phyloP scores from a whole-genome alignment of 78 protist species.

The Tieghemostelium lacteum region DNA sequence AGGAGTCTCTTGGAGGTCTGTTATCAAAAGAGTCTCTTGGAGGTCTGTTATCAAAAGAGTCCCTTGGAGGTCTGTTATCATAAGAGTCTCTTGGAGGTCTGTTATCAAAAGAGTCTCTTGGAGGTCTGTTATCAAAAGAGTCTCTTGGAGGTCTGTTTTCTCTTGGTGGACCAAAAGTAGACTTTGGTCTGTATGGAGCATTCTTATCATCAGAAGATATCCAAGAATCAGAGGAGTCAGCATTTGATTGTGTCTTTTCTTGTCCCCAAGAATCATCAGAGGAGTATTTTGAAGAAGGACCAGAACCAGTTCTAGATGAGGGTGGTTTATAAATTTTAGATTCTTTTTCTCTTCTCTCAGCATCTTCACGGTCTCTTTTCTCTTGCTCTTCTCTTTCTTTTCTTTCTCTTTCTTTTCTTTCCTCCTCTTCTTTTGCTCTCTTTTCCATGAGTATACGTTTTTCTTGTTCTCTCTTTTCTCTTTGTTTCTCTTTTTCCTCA shows the following conservation, averaged over 20 bases:
- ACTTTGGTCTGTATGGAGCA: constrained; percentile 33
- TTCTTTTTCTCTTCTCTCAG: neutral
- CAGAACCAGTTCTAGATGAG: neutral
- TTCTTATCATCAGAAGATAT: constrained; percentile 18
- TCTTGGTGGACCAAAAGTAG: neutral
- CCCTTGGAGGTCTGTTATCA: too few species aligned
- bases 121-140: too few species aligned
- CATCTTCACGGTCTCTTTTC: neutral
- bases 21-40: too few species aligned
- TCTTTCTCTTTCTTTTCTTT: neutral
- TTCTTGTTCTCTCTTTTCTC: constrained; percentile 19
- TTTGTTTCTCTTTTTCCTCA: neutral
- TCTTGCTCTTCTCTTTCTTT: constrained; percentile 7
- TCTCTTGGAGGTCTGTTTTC: neutral
- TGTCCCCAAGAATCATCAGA: neutral
- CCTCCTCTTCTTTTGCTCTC: constrained; percentile 30
- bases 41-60: too few species aligned
- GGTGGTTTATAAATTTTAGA: neutral
- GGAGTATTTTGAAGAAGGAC: neutral
- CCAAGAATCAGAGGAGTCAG: neutral
- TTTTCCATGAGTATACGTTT: constrained; percentile 31
- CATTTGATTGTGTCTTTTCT: neutral
- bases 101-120: too few species aligned
- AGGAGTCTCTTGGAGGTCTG: neutral
- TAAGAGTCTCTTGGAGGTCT: too few species aligned